Conservation (phyloP, 2,329 filamentous ascomycete genomes). For the Fusarium agapanthi region DNA sequence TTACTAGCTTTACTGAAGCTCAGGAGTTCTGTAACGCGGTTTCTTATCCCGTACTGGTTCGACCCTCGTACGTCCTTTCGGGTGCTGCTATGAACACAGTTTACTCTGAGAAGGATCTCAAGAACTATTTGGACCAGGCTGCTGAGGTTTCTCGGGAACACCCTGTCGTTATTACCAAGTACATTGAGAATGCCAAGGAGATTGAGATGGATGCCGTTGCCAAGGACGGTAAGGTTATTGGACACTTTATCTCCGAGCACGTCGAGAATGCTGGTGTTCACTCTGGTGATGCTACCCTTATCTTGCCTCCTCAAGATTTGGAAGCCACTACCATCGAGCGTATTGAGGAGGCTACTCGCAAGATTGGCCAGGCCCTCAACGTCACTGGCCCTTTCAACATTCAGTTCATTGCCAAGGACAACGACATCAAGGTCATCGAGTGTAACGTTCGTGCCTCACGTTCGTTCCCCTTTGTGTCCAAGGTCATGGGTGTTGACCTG, state of each 20-base stretch:
- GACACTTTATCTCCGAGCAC: slow-evolving; percentile 98
- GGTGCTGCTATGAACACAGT: slow-evolving; percentile 99
- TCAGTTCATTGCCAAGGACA: slow-evolving; percentile 99
- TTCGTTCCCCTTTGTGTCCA: slow-evolving; percentile 98
- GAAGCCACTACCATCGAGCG: slow-evolving; percentile 86
- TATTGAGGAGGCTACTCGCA: slow-evolving; percentile 93
- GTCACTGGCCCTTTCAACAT: slow-evolving; percentile 98
- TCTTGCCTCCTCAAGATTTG: slow-evolving; percentile 92
- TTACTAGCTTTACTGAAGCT: slow-evolving; percentile 94
- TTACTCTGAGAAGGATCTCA: slow-evolving; percentile 92
- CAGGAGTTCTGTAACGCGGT: slow-evolving; percentile 87
- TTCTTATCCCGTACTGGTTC: slow-evolving; percentile 91
- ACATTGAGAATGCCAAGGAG: slow-evolving; percentile 99
- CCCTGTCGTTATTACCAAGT: slow-evolving; percentile 98
- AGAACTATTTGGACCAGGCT: slow-evolving; percentile 88
- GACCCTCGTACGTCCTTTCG: slow-evolving; percentile 95
- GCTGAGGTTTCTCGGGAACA: slow-evolving; percentile 93
- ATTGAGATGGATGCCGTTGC: slow-evolving; percentile 99
- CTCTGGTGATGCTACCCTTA: slow-evolving; percentile 95
- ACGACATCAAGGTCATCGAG: slow-evolving; percentile 99
- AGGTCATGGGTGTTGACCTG: slow-evolving; percentile 96
- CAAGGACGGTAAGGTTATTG: slow-evolving; percentile 85
- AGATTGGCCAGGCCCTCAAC: slow-evolving; percentile 93
- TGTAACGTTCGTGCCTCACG: slow-evolving; percentile 97
- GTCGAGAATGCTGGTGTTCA: slow-evolving; percentile 99